These are phyloP conservation scores for Mycosphaerelloides madeirae DNA, from an alignment of 2,329 filamentous ascomycete species.

Conservation along the genomic window DNA sequence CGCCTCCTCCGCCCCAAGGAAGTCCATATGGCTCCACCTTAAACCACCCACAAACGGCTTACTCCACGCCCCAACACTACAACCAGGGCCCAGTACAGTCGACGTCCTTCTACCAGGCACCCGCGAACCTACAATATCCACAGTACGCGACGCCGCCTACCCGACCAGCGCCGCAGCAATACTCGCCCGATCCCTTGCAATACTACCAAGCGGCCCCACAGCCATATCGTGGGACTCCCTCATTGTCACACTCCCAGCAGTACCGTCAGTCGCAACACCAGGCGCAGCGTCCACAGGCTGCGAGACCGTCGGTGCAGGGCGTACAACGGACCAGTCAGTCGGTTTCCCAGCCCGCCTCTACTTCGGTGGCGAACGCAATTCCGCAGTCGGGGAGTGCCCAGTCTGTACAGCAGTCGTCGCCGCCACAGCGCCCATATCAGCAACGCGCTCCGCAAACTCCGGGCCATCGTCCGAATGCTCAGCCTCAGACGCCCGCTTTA, in stretches of 20 bases:
- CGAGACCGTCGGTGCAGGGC: too few species aligned
- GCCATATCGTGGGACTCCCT: constrained; percentile 5
- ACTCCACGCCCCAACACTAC: constrained; percentile 16
- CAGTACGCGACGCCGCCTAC: constrained; percentile 17
- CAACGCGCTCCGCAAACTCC: too few species aligned
- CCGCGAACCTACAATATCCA: constrained; percentile 9
- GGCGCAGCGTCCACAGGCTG: neutral
- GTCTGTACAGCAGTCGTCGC: too few species aligned
- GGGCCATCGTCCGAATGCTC: too few species aligned
- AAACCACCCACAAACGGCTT: constrained; percentile 7
- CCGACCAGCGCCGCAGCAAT: constrained; percentile 8
- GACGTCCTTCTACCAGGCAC: constrained; percentile 15
- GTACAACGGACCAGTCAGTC: too few species aligned
- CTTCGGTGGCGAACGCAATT: too few species aligned
- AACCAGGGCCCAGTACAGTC: constrained; percentile 7
- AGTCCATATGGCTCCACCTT: constrained; percentile 4
- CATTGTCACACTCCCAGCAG: neutral
- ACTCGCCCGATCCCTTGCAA: constrained; percentile 19
- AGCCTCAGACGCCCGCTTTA: too few species aligned
- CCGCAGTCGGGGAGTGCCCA: too few species aligned
- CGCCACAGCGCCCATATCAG: too few species aligned
- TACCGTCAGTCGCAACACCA: constrained; percentile 9
- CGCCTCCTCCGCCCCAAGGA: constrained; percentile 1
- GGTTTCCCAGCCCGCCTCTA: too few species aligned
- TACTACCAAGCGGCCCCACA: constrained; percentile 14